Percentiles rank a stretch among this genome's conserved stretches.
Evolutionary conservation across 2,329 filamentous ascomycete species (phyloP).

Genomic region (Exophiala sp.): DNA sequence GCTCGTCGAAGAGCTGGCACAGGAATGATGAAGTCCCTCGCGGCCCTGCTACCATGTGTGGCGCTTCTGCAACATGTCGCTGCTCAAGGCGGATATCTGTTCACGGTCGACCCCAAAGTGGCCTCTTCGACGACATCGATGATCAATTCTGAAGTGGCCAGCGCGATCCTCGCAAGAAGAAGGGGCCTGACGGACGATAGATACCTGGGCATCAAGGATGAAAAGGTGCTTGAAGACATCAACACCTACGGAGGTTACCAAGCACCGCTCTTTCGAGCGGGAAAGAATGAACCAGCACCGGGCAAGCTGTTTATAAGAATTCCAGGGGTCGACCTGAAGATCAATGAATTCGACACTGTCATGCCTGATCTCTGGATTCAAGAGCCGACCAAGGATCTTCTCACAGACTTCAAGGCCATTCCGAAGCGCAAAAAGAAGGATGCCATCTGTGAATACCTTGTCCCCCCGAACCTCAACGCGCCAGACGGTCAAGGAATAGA

Average conservation of each 20-base stretch:
- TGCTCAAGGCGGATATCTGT: slow-evolving; percentile 28
- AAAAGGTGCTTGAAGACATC: slow-evolving; percentile 52
- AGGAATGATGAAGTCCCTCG: slow-evolving; percentile 18
- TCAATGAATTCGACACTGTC: slow-evolving; percentile 20
- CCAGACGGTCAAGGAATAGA: slow-evolving; percentile 22
- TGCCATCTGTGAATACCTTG: slow-evolving; percentile 25
- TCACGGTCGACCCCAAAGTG: slow-evolving; percentile 25
- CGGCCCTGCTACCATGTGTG: slow-evolving; percentile 12
- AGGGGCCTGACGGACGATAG: slow-evolving; percentile 46
- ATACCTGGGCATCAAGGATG: slow-evolving; percentile 37
- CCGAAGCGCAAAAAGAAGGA: slow-evolving; percentile 17
- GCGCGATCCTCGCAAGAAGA: slow-evolving; percentile 42
- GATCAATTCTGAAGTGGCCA: slow-evolving; percentile 33
- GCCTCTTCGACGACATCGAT: slow-evolving; percentile 21
- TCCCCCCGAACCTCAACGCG: slow-evolving; percentile 22
- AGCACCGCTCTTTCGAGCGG: slow-evolving; percentile 47
- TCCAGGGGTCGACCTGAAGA: slow-evolving; percentile 23
- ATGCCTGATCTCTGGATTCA: slow-evolving; percentile 29
- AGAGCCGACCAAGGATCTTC: slow-evolving; percentile 21
- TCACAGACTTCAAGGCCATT: slow-evolving; percentile 26
- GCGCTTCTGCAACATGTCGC: slow-evolving; percentile 22
- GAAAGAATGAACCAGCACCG: slow-evolving; percentile 21
- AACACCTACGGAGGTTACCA: slow-evolving; percentile 54
- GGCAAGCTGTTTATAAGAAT: slow-evolving; percentile 34
- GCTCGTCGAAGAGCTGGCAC: slow-evolving; percentile 14